Conservation (phyloP, 139 green algal species). For the Astrephomene gubernaculifera region DNA sequence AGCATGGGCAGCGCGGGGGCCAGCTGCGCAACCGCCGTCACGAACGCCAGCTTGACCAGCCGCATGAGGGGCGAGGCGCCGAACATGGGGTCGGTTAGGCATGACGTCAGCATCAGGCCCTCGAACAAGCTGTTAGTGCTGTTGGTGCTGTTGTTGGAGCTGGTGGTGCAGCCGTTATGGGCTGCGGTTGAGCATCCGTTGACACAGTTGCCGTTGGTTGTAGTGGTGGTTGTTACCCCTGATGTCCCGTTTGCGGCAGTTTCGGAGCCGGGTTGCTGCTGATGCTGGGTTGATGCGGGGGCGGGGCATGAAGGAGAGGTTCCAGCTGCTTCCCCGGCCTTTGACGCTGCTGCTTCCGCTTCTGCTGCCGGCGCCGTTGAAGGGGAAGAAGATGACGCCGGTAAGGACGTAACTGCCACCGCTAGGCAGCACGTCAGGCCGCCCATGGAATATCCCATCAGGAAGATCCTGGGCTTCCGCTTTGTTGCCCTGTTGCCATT, state of each 20-base stretch:
- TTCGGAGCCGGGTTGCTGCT: too few relatives aligned
- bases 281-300: too few relatives aligned
- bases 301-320: too few relatives aligned
- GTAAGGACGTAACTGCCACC: background rate
- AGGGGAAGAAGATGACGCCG: background rate
- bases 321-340: too few relatives aligned
- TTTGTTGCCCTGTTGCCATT: too few relatives aligned
- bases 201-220: too few relatives aligned
- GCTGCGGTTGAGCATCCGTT: too few relatives aligned
- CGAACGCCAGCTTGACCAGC: background rate
- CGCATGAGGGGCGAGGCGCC: background rate
- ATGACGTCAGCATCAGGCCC: constrained; percentile 36
- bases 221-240: too few relatives aligned
- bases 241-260: too few relatives aligned
- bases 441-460: constrained; percentile 36
- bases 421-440: constrained; percentile 1
- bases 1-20: constrained; percentile 16
- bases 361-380: background rate
- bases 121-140: background rate
- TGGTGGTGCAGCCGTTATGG: too few relatives aligned
- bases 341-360: background rate
- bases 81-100: constrained; percentile 28
- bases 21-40: background rate
- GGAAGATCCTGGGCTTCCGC: constrained; percentile 9
- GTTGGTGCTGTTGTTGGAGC: too few relatives aligned